Percentiles rank a stretch among this genome's conserved stretches.
Conservation (phyloP, 768 basidiomycete genomes). For the Auriscalpium microsporum region DNA sequence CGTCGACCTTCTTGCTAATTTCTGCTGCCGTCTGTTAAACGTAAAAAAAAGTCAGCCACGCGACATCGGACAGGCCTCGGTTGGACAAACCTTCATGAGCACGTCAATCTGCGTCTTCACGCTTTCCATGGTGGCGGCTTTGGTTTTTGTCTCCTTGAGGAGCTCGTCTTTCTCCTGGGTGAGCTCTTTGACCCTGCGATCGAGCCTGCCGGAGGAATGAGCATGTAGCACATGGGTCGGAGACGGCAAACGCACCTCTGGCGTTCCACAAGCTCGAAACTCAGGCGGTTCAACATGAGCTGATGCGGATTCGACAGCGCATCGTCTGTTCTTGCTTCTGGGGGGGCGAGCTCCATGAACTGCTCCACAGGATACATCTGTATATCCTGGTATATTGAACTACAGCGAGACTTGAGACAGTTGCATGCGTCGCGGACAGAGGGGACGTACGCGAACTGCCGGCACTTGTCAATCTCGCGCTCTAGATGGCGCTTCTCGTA, state of each 20-base stretch:
- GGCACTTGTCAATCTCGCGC: slow-evolving; percentile 86
- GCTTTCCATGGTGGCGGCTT: slow-evolving; percentile 62
- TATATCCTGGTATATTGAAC: slow-evolving; percentile 85
- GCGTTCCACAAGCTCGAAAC: slow-evolving; percentile 82
- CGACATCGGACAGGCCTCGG: neutral
- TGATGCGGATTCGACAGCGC: slow-evolving; percentile 67
- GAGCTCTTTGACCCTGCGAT: slow-evolving; percentile 62
- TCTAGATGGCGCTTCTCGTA: slow-evolving; percentile 89
- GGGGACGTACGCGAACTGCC: slow-evolving; percentile 74
- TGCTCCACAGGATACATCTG: slow-evolving; percentile 64
- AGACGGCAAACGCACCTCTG: slow-evolving; percentile 50
- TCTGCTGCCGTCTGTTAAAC: slow-evolving; percentile 12
- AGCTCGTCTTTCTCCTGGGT: slow-evolving; percentile 66
- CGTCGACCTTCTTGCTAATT: slow-evolving; percentile 15
- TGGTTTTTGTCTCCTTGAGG: slow-evolving; percentile 71
- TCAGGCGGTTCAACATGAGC: slow-evolving; percentile 79
- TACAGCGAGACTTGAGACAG: slow-evolving; percentile 21
- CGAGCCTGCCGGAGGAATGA: slow-evolving; percentile 42
- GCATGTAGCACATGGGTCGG: slow-evolving; percentile 5
- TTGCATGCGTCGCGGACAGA: slow-evolving; percentile 1
- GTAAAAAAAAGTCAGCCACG: neutral
- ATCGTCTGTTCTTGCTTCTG: slow-evolving; percentile 51
- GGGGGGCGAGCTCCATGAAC: slow-evolving; percentile 61
- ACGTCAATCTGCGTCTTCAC: slow-evolving; percentile 73
- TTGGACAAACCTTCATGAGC: slow-evolving; percentile 53